Evolutionary conservation across 2,329 filamentous ascomycete species (phyloP).

Genomic region (Ophiostoma pallidulum): DNA sequence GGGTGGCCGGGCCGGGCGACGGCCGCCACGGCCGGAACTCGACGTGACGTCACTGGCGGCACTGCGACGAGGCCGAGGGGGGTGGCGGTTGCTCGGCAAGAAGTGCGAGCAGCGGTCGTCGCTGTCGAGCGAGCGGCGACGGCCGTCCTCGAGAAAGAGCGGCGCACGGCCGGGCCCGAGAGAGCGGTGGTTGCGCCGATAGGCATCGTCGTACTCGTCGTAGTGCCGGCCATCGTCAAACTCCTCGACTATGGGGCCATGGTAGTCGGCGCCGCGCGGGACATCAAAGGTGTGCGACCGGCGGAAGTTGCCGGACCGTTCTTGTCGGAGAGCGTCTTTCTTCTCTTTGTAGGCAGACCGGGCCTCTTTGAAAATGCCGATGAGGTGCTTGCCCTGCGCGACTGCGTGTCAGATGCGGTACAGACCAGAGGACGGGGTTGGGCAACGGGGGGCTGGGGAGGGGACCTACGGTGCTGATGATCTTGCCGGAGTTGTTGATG

Average conservation of each 20-base stretch:
- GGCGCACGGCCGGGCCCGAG: slow-evolving; percentile 13
- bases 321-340: slow-evolving; percentile 69
- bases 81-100: slow-evolving; percentile 32
- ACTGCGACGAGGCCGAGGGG: slow-evolving; percentile 30
- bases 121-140: slow-evolving; percentile 23
- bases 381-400: slow-evolving; percentile 72
- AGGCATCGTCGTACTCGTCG: slow-evolving; percentile 17
- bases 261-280: slow-evolving; percentile 22
- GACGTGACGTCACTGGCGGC: slow-evolving; percentile 21
- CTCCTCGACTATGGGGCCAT: slow-evolving; percentile 18
- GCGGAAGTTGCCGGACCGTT: slow-evolving; percentile 38
- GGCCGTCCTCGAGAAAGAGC: slow-evolving; percentile 20
- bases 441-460: neutral
- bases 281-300: slow-evolving; percentile 51
- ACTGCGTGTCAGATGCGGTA: neutral
- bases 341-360: slow-evolving; percentile 80
- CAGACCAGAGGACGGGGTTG: no score
- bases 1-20: slow-evolving; percentile 25
- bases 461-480: slow-evolving; percentile 68
- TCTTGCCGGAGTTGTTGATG: slow-evolving; percentile 82
- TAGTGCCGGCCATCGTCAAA: slow-evolving; percentile 20
- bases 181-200: slow-evolving; percentile 6
- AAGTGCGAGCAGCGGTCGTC: slow-evolving; percentile 20
- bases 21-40: slow-evolving; percentile 20
- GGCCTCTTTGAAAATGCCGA: slow-evolving; percentile 87